These are phyloP conservation scores for Ceratonia siliqua DNA, from an alignment of 306 rosid genomes.

Conservation along the genomic window DNA sequence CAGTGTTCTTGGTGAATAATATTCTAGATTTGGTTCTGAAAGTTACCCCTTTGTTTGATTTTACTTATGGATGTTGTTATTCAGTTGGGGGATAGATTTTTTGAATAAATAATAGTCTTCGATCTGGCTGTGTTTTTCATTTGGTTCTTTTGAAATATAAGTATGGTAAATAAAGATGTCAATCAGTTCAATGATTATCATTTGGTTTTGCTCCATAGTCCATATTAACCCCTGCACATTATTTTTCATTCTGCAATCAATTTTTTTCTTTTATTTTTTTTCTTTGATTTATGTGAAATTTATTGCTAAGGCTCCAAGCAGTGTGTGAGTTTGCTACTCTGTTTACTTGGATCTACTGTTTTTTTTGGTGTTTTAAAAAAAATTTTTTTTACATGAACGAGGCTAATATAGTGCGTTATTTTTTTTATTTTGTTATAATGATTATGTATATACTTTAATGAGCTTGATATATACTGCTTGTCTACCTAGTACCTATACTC, in stretches of 20 bases:
- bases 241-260: not conserved
- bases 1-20: not conserved
- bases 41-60: not conserved
- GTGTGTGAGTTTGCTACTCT: not conserved
- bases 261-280: not conserved
- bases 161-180: not conserved
- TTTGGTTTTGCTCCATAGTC: too few relatives aligned
- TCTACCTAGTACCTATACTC: too few relatives aligned
- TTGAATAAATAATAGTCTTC: not conserved
- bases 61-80: not conserved
- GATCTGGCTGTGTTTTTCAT: not conserved
- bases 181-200: not conserved
- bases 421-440: not conserved
- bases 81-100: not conserved
- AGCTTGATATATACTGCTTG: not conserved
- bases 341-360: not conserved
- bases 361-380: not conserved
- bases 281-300: too few relatives aligned
- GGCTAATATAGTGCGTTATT: not conserved
- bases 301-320: not conserved
- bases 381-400: not conserved
- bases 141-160: not conserved
- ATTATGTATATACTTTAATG: not conserved
- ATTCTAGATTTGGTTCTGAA: not conserved
- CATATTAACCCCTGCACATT: not conserved